Conservation (phyloP, 176 grass and related monocot species). For the bread wheat (Triticum aestivum) region IWGSC_CS_RefSeq_v2.1 NC_057802.1:286519914-286520413, state of each 20-base stretch:
- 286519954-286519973: too few species aligned
- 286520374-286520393: neutral
- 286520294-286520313: conserved; percentile 99
- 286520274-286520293: conserved; percentile 97
- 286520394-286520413: conserved; percentile 78
- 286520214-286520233: conserved; percentile 99
- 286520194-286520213: conserved; percentile 19
- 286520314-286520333: conserved; percentile 80
- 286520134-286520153: conserved; percentile 28
- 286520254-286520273: conserved; percentile 99
- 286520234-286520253: conserved; percentile 99
- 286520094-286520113: neutral
- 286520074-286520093: neutral
- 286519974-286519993: too few species aligned
- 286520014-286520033: neutral
- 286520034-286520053: neutral
- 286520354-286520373: conserved; percentile 20
- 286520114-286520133: conserved; percentile 19
- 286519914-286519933: too few species aligned
- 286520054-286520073: neutral
- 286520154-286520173: conserved; percentile 11
- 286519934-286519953: too few species aligned
- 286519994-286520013: neutral
- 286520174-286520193: conserved; percentile 4
- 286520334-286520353: conserved; percentile 30